Evolutionary conservation across 2,329 filamentous ascomycete genomes (phyloP).

Genomic region (Penicillium paneum): DNA sequence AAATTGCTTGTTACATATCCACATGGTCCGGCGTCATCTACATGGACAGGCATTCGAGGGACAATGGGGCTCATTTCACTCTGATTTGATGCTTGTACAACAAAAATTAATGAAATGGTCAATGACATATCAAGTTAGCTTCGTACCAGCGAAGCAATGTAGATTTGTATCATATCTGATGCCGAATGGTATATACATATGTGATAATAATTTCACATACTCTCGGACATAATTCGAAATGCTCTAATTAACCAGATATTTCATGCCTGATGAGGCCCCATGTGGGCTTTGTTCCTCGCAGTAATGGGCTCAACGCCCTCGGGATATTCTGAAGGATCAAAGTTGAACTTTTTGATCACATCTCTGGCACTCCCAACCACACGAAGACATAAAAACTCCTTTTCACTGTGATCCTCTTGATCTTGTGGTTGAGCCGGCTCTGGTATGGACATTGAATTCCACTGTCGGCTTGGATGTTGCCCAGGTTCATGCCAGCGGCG

Average conservation of each 20-base stretch:
- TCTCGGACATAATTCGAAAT: not conserved
- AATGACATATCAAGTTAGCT: constrained; percentile 7
- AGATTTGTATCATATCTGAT: not conserved
- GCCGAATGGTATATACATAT: not conserved
- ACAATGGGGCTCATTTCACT: constrained; percentile 3
- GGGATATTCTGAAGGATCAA: constrained; percentile 36
- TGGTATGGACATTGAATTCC: constrained; percentile 7
- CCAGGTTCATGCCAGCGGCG: constrained; percentile 40
- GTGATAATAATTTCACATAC: not conserved
- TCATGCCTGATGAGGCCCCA: not conserved
- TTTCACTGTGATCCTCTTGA: constrained; percentile 21
- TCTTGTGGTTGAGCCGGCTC: not conserved
- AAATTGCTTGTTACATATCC: constrained; percentile 8
- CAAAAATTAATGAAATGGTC: constrained; percentile 23
- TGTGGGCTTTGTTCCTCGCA: not conserved
- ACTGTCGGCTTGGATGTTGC: constrained; percentile 17
- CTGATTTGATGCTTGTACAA: constrained; percentile 8
- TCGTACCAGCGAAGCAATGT: constrained; percentile 1
- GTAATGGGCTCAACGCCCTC: constrained; percentile 17
- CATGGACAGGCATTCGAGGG: constrained; percentile 16
- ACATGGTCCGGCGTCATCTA: constrained; percentile 19
- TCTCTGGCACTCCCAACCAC: constrained; percentile 34
- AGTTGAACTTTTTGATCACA: constrained; percentile 36
- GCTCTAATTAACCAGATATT: not conserved
- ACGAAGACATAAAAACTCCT: constrained; percentile 34